Conservation (phyloP, 768 basidiomycete species). For the Tylopilus balloui region DNA sequence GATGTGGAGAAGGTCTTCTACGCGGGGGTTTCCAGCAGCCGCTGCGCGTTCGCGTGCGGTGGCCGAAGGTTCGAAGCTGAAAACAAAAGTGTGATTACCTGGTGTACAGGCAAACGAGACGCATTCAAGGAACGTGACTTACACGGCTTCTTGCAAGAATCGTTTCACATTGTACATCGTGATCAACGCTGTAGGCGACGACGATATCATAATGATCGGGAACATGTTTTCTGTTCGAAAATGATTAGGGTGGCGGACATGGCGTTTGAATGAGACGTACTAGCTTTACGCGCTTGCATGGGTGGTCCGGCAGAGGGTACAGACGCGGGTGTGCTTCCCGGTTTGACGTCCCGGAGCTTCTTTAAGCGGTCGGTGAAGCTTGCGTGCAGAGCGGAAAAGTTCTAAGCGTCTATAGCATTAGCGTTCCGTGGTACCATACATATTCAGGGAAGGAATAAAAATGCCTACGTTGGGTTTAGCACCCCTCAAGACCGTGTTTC, state of each 20-base stretch:
- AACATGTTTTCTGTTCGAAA: slow-evolving; percentile 56
- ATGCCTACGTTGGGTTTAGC: slow-evolving; percentile 78
- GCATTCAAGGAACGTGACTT: slow-evolving; percentile 23
- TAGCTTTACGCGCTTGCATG: slow-evolving; percentile 62
- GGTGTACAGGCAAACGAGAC: not conserved
- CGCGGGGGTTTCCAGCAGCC: slow-evolving; percentile 64
- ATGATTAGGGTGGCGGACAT: too few species aligned
- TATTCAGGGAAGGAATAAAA: accelerated
- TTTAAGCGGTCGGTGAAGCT: slow-evolving; percentile 76
- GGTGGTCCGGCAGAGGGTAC: slow-evolving; percentile 33
- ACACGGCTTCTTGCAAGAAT: slow-evolving; percentile 88
- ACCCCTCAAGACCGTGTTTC: slow-evolving; percentile 80
- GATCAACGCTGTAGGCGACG: slow-evolving; percentile 85
- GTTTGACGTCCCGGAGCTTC: slow-evolving; percentile 64
- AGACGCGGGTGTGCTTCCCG: slow-evolving; percentile 41
- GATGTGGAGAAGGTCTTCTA: slow-evolving; percentile 85
- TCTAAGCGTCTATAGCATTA: slow-evolving; percentile 40
- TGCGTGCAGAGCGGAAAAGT: slow-evolving; percentile 67
- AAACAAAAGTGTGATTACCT: not conserved
- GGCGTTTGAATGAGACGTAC: slow-evolving; percentile 36
- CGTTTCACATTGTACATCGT: slow-evolving; percentile 67
- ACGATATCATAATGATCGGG: slow-evolving; percentile 97
- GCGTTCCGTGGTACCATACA: not conserved
- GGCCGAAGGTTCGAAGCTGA: slow-evolving; percentile 70
- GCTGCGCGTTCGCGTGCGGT: slow-evolving; percentile 66